Percentiles rank a stretch among this genome's conserved stretches.
These are phyloP conservation scores for Botrytis porri DNA, from an alignment of 2,329 filamentous ascomycete species.

Conservation along the genomic window DNA sequence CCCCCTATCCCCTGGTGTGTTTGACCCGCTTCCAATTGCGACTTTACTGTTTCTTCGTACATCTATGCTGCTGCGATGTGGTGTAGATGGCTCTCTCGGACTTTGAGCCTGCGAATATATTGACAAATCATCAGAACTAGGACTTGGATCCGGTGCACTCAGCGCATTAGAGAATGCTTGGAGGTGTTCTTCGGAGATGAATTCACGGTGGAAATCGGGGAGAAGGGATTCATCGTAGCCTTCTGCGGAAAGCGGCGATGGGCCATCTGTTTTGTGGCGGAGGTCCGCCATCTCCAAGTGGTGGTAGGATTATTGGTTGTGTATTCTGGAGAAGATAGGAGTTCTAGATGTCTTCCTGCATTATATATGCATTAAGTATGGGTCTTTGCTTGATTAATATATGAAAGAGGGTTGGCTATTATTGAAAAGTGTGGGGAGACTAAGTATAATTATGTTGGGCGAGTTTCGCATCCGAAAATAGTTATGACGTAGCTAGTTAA, in stretches of 20 bases:
- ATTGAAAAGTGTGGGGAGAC: conserved; percentile 17
- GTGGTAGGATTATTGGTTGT: conserved; percentile 3
- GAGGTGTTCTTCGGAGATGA: conserved; percentile 70
- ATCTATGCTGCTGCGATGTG: conserved; percentile 25
- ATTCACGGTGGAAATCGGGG: conserved; percentile 78
- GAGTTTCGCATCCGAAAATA: conserved; percentile 3
- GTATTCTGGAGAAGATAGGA: conserved; percentile 8
- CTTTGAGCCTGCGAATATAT: conserved; percentile 16
- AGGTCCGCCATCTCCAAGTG: conserved; percentile 36
- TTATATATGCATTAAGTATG: conserved; percentile 17
- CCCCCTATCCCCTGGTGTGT: conserved; percentile 19
- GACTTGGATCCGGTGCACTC: conserved; percentile 72
- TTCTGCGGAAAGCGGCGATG: conserved; percentile 58
- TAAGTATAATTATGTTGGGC: conserved; percentile 14
- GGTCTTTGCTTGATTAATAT: not conserved
- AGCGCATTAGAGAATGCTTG: conserved; percentile 78
- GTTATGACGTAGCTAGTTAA: conserved; percentile 17
- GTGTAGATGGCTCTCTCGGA: conserved; percentile 18
- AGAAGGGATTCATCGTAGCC: conserved; percentile 67
- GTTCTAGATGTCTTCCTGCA: conserved; percentile 2
- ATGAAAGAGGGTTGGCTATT: not conserved
- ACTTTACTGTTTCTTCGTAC: conserved; percentile 19
- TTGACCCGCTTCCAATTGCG: conserved; percentile 20
- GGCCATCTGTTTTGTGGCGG: conserved; percentile 45
- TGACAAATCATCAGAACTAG: conserved; percentile 53